These are phyloP conservation scores for Magnaporthiopsis poae DNA, from an alignment of 2,329 filamentous ascomycete species.

Conservation along the genomic window DNA sequence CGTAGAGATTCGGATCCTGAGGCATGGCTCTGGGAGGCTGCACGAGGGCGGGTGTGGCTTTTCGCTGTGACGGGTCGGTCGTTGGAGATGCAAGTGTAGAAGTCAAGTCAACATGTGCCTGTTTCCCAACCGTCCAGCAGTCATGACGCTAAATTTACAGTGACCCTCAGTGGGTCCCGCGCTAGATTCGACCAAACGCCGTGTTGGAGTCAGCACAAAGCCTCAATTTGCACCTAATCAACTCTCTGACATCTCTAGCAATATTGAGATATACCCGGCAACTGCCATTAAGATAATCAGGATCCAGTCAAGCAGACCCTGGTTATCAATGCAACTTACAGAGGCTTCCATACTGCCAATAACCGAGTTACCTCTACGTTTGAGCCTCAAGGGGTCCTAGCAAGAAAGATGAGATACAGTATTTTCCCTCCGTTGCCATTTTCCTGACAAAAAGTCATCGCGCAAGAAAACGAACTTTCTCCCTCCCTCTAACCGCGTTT, in stretches of 20 bases:
- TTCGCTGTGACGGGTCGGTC: no score
- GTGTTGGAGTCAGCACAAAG: no score
- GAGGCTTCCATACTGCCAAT: no score
- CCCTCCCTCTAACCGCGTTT: neutral
- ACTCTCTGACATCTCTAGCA: no score
- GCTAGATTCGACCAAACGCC: no score
- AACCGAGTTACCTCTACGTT: no score
- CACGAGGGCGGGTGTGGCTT: neutral
- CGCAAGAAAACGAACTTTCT: neutral
- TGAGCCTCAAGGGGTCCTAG: no score
- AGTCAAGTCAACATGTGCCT: neutral
- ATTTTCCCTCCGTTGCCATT: no score
- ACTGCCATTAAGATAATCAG: no score
- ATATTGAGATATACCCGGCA: no score
- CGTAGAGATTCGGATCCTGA: conserved; percentile 66
- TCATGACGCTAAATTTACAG: neutral
- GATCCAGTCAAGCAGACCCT: neutral
- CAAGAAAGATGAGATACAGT: no score
- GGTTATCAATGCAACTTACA: neutral
- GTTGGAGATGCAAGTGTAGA: neutral
- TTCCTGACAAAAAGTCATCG: no score
- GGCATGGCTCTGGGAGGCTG: conserved; percentile 33
- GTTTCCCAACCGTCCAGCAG: neutral
- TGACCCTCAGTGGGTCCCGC: neutral
- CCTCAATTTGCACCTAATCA: neutral